These are phyloP conservation scores for Vachellia collinsii DNA, from an alignment of 306 rosid species.

Conservation along the genomic window DNA sequence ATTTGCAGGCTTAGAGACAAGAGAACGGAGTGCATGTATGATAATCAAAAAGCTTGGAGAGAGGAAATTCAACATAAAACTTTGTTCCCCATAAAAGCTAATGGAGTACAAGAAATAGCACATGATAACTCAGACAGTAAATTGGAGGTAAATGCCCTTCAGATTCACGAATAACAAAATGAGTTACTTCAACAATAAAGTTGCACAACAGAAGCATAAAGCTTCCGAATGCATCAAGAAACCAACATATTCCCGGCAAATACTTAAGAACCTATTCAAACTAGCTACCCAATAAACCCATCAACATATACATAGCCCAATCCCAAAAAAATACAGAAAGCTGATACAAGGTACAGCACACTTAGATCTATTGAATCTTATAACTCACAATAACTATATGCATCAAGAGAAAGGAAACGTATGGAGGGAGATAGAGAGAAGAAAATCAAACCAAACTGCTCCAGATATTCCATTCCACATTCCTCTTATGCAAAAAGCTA, in stretches of 20 bases:
- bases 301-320: conserved; percentile 12
- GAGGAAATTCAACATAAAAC: neutral
- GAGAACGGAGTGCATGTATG: neutral
- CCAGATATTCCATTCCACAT: conserved; percentile 45
- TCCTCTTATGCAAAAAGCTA: conserved; percentile 50
- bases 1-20: neutral
- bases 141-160: neutral
- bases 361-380: conserved; percentile 11
- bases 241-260: neutral
- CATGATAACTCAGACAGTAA: neutral
- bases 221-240: neutral
- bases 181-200: neutral
- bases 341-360: conserved; percentile 21
- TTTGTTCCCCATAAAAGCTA: neutral
- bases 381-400: conserved; percentile 24
- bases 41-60: neutral
- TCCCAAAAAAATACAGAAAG: conserved; percentile 22
- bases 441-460: conserved; percentile 55
- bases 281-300: conserved; percentile 25
- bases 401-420: conserved; percentile 29
- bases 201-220: conserved; percentile 2
- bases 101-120: neutral
- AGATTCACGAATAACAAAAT: neutral
- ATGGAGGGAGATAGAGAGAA: conserved; percentile 32
- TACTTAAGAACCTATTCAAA: conserved; percentile 22